phyloP scores from a whole-genome alignment of 805 yeast genomes.

The Ogataea pini region DNA sequence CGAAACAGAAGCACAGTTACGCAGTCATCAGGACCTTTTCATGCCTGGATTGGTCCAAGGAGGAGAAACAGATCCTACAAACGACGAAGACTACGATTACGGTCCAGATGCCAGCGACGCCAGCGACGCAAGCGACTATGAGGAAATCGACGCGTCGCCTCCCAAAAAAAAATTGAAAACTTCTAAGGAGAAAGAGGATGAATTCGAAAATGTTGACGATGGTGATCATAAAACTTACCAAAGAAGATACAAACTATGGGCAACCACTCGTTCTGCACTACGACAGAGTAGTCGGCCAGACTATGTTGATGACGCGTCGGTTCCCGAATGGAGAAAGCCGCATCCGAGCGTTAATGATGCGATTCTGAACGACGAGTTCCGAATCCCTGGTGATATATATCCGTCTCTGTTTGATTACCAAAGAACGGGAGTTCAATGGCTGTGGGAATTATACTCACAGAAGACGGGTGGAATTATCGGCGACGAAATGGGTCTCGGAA shows the following conservation, averaged over 20 bases:
- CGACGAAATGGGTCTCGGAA: constrained; percentile 98
- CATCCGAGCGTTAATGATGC: constrained; percentile 83
- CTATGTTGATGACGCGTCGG: constrained; percentile 27
- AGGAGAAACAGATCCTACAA: constrained; percentile 9
- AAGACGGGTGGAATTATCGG: constrained; percentile 94
- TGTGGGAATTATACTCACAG: constrained; percentile 90
- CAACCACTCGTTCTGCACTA: constrained; percentile 46
- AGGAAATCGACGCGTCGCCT: constrained; percentile 1
- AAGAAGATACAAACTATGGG: constrained; percentile 63
- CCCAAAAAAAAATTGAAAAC: constrained; percentile 17
- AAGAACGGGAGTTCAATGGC: constrained; percentile 96
- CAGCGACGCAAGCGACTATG: background rate
- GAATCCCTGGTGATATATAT: constrained; percentile 88
- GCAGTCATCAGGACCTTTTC: constrained; percentile 45
- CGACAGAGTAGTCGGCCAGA: constrained; percentile 37
- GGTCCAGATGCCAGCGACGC: constrained; percentile 1
- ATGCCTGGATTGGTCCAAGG: constrained; percentile 48
- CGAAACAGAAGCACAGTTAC: constrained; percentile 27
- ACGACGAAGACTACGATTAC: constrained; percentile 22
- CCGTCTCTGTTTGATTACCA: constrained; percentile 89
- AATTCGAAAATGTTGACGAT: constrained; percentile 62
- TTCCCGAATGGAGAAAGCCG: constrained; percentile 68
- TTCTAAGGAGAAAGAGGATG: constrained; percentile 20
- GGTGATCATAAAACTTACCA: constrained; percentile 74
- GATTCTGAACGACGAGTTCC: constrained; percentile 63